Conservation (phyloP, 2,329 filamentous ascomycete species). For the Talaromyces sp. region DNA sequence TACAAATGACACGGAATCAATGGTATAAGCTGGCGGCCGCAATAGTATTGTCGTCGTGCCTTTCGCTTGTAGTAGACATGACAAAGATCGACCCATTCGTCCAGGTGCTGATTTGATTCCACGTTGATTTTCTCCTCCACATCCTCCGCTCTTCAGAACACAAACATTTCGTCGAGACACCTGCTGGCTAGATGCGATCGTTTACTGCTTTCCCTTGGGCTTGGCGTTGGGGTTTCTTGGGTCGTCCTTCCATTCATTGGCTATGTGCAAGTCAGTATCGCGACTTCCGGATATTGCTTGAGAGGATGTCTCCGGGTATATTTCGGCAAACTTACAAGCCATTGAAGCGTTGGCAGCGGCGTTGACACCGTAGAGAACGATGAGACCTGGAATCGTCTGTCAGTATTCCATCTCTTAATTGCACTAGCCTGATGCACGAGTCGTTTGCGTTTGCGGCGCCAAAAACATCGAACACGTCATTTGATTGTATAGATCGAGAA, state of each 20-base stretch:
- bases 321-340: slow-evolving; percentile 63
- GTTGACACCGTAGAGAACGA: slow-evolving; percentile 92
- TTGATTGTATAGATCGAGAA: not conserved
- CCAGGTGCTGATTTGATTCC: not conserved
- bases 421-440: too few species aligned
- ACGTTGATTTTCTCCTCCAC: not conserved
- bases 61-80: not conserved
- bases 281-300: not conserved
- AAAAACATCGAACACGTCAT: not conserved
- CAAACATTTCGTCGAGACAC: not conserved
- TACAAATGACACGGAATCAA: slow-evolving; percentile 26
- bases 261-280: slow-evolving; percentile 45
- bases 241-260: slow-evolving; percentile 95
- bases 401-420: slow-evolving; percentile 4
- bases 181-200: not conserved
- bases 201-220: slow-evolving; percentile 25
- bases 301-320: not conserved
- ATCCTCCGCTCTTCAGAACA: not conserved
- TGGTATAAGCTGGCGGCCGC: not conserved
- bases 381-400: slow-evolving; percentile 56
- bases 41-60: not conserved
- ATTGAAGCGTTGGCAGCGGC: slow-evolving; percentile 72
- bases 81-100: not conserved
- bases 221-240: slow-evolving; percentile 66
- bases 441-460: not conserved